Conservation (phyloP, 192 early-diverging fungal species). For the Coemansia sp. region DNA sequence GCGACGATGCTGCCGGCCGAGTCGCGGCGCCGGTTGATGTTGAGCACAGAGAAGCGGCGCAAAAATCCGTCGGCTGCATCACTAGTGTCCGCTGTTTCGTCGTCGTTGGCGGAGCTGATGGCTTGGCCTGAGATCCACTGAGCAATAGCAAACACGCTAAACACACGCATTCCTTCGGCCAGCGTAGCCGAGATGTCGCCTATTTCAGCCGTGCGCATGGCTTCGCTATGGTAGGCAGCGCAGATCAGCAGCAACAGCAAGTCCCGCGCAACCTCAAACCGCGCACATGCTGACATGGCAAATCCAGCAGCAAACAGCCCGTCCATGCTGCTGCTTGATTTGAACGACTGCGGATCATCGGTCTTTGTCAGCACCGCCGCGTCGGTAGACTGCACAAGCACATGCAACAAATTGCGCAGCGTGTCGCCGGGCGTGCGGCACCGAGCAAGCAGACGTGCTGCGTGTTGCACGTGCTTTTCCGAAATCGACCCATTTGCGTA, state of each 20-base stretch:
- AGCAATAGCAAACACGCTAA: slow-evolving; percentile 23
- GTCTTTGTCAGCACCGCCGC: slow-evolving; percentile 1
- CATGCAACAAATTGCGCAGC: slow-evolving; percentile 20
- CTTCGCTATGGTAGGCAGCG: slow-evolving; percentile 22
- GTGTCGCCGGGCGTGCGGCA: slow-evolving; percentile 26
- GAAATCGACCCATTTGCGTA: slow-evolving; percentile 19
- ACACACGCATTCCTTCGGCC: slow-evolving; percentile 11
- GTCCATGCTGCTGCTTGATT: slow-evolving; percentile 47
- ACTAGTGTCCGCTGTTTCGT: slow-evolving; percentile 4
- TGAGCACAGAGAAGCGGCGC: slow-evolving; percentile 50
- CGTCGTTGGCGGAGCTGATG: slow-evolving; percentile 14
- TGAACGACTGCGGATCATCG: slow-evolving; percentile 19
- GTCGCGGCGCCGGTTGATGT: slow-evolving; percentile 32
- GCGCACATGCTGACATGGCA: slow-evolving; percentile 23
- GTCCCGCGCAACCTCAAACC: slow-evolving; percentile 34
- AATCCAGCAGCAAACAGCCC: slow-evolving; percentile 37
- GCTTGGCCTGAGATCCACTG: slow-evolving; percentile 48
- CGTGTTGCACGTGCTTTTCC: slow-evolving; percentile 17
- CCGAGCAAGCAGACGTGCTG: slow-evolving; percentile 18
- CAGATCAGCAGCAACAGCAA: slow-evolving; percentile 33
- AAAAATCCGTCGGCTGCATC: slow-evolving; percentile 36
- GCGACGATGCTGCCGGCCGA: slow-evolving; percentile 17
- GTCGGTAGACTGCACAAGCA: slow-evolving; percentile 22
- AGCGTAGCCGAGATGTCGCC: slow-evolving; percentile 21
- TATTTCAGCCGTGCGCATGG: not conserved